Evolutionary conservation across 768 basidiomycete genomes (phyloP).

Genomic region (Pleurotus sapidus): DNA sequence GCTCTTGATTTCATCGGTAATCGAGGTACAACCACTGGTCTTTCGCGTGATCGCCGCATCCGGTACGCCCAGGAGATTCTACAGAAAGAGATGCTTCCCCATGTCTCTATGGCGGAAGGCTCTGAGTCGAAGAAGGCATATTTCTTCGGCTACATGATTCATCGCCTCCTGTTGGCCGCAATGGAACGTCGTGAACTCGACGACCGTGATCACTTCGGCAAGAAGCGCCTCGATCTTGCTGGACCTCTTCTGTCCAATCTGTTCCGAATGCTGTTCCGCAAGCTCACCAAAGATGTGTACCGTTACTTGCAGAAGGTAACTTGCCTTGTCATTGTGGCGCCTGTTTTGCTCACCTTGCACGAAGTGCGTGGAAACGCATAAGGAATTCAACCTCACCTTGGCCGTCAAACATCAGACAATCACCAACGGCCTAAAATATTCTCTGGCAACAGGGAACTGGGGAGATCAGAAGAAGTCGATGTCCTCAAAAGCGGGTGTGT

Average conservation of each 20-base stretch:
- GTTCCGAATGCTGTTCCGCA: constrained; percentile 97
- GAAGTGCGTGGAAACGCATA: constrained; percentile 94
- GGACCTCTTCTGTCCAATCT: constrained; percentile 95
- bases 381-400: constrained; percentile 87
- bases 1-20: constrained; percentile 98
- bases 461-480: constrained; percentile 99
- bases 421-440: constrained; percentile 97
- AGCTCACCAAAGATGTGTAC: constrained; percentile 95
- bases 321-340: not conserved
- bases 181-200: constrained; percentile 94
- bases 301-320: constrained; percentile 93
- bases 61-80: constrained; percentile 97
- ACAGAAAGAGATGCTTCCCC: constrained; percentile 98
- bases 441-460: constrained; percentile 98
- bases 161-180: constrained; percentile 90
- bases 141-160: constrained; percentile 99
- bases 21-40: constrained; percentile 91
- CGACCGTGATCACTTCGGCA: constrained; percentile 99
- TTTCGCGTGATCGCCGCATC: constrained; percentile 89
- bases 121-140: constrained; percentile 98
- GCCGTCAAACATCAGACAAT: constrained; percentile 98
- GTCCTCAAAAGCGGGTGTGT: constrained; percentile 97
- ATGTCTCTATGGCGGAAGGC: constrained; percentile 93
- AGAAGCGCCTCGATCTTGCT: constrained; percentile 94
- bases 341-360: constrained; percentile 9